Base-by-base conservation (phyloP, 2,329 filamentous ascomycete genomes). In the Ophiostoma fasciatum region DNA sequence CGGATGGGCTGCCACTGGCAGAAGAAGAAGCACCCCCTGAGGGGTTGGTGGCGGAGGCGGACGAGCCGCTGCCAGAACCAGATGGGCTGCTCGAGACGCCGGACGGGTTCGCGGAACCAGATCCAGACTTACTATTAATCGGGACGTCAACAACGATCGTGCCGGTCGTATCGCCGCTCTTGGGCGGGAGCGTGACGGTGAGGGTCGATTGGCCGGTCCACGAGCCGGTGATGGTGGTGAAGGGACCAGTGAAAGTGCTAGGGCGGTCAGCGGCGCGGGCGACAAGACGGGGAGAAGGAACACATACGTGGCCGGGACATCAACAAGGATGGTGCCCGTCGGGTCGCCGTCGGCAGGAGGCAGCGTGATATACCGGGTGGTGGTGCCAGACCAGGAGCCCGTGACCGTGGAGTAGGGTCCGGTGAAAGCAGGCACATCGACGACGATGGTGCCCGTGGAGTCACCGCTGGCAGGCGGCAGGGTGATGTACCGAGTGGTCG, bases 91-190 rank as follows among this genome's bases (percentile, higher is more conserved):
- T n/a, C n/a, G n/a, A n/a, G n/a, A n/a, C n/a, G n/a, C n/a, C n/a
- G n/a, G n/a, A n/a, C n/a, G n/a, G n/a, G n/a, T n/a, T n/a, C n/a
- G n/a, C n/a, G n/a, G n/a, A n/a, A n/a, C n/a, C n/a, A n/a, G n/a
- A n/a, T n/a, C n/a, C n/a, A n/a, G n/a, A n/a, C n/a, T n/a, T n/a
- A n/a, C n/a, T n/a, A n/a, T n/a, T n/a, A n/a, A n/a, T n/a, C 5
- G 44, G 44, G 10, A 28, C 41, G 28, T 44, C 36, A 7, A 23
- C 22, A 9, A 23, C 7, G 9, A 23, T 11, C 1, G 45, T 46
- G 11, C 36, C 43, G 8, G 38, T 60, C 49, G 73, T 66, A 28
- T 78, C 79, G 26, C 73, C 78, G 21, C 58, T 57, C 40, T 28
- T 35, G 2, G 40, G 40, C 17, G 35, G 34, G 0, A 42, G 2